phyloP scores from a whole-genome alignment of 2,329 filamentous ascomycete genomes.

The Fusarium globosum region DNA sequence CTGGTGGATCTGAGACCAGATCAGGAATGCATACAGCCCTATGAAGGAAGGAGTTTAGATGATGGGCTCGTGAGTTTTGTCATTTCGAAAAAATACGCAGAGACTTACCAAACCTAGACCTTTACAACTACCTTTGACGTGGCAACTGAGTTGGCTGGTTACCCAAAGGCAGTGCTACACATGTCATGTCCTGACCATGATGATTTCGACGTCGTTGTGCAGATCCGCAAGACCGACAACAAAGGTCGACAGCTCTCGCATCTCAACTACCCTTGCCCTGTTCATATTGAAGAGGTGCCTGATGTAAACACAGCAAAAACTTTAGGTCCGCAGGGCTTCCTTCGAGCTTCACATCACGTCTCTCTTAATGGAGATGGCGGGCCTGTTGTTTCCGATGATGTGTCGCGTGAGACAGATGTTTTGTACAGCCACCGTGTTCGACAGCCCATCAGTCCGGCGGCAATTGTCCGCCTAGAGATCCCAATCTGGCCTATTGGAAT shows the following conservation, averaged over 20 bases:
- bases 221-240: conserved; percentile 21
- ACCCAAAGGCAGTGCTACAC: conserved; percentile 6
- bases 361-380: background rate
- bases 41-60: background rate
- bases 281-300: background rate
- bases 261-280: background rate
- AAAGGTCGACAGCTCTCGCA: background rate
- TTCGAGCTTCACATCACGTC: background rate
- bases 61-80: background rate
- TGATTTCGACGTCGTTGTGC: conserved; percentile 57
- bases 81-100: background rate
- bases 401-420: background rate
- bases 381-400: background rate
- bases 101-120: background rate
- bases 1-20: background rate
- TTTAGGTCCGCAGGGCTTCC: background rate
- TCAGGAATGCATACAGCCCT: background rate
- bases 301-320: background rate
- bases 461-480: background rate
- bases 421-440: background rate
- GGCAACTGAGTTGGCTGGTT: background rate
- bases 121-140: background rate
- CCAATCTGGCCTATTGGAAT: background rate
- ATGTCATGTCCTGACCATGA: conserved; percentile 47
- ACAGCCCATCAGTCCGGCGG: background rate